Percentiles rank a stretch among this genome's conserved stretches.
These are phyloP conservation scores for Graphilbum sp. DNA, from an alignment of 2,329 filamentous ascomycete genomes.

Conservation along the genomic window DNA sequence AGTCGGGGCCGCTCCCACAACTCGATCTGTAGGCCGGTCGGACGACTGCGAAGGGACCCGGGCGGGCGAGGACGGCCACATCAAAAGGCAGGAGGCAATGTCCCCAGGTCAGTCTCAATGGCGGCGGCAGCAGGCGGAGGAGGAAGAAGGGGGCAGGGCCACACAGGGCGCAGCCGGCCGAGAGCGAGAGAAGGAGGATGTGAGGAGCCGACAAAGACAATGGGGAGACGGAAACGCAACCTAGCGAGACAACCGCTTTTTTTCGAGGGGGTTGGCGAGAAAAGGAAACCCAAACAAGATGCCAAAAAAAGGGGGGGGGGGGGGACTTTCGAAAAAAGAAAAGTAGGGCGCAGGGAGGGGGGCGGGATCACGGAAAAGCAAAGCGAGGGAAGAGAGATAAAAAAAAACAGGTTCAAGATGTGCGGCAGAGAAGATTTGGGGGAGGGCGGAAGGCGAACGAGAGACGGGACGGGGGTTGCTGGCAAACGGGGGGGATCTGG, in stretches of 20 bases:
- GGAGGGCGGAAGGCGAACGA: neutral
- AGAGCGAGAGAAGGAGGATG: too few relatives aligned
- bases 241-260: too few relatives aligned
- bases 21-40: slow-evolving; percentile 9
- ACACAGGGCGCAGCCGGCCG: too few relatives aligned
- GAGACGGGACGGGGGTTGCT: neutral
- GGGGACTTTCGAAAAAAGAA: too few relatives aligned
- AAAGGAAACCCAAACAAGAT: slow-evolving; percentile 1
- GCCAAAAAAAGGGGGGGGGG: neutral
- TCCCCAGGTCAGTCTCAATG: neutral
- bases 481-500: slow-evolving; percentile 12
- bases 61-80: slow-evolving; percentile 8
- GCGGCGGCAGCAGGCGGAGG: neutral
- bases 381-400: neutral
- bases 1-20: slow-evolving; percentile 9
- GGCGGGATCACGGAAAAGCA: neutral
- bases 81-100: slow-evolving; percentile 6
- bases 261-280: neutral
- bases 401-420: slow-evolving; percentile 6
- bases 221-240: too few relatives aligned
- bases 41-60: slow-evolving; percentile 8
- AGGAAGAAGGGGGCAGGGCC: slow-evolving; percentile 1
- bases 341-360: neutral
- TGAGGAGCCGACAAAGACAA: too few relatives aligned
- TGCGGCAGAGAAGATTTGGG: slow-evolving; percentile 4